phyloP scores from a whole-genome alignment of 352 stramenopile species.

The Phytophthora pluvialis region DNA sequence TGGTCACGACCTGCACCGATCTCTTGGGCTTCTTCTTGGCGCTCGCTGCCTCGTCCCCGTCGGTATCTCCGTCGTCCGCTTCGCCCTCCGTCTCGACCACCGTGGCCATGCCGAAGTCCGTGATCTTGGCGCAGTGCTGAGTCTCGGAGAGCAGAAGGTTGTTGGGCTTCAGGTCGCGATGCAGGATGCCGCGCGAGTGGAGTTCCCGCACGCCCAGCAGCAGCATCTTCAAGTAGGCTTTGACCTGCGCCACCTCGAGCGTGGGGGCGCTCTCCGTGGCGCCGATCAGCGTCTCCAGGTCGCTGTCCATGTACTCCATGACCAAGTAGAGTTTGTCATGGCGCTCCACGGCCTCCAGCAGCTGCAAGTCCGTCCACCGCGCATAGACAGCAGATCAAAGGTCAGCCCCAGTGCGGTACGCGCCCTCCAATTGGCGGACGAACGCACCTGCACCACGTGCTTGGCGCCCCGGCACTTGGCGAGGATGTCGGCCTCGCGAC shows the following conservation, averaged over 20 bases:
- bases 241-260: conserved; percentile 62
- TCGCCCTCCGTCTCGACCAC: conserved; percentile 23
- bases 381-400: background rate
- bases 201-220: conserved; percentile 66
- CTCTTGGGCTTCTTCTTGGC: conserved; percentile 37
- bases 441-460: conserved; percentile 68
- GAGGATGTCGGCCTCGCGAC: conserved; percentile 61
- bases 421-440: background rate
- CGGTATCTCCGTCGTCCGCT: conserved; percentile 15
- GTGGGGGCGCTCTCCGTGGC: conserved; percentile 41
- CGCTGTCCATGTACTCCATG: conserved; percentile 82
- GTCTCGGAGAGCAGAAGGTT: conserved; percentile 69
- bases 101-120: conserved; percentile 85
- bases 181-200: conserved; percentile 61
- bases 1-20: conserved; percentile 78
- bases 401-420: no score
- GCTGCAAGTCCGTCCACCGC: conserved; percentile 35
- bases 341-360: conserved; percentile 62
- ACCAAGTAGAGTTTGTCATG: conserved; percentile 77
- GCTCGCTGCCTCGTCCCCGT: conserved; percentile 12
- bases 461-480: conserved; percentile 46
- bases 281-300: conserved; percentile 68
- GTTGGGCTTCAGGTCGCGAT: conserved; percentile 87
- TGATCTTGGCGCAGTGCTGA: conserved; percentile 65
- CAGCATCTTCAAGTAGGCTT: conserved; percentile 75